These are phyloP conservation scores for Heritiera fomes DNA, from an alignment of 345 rosid species.

Conservation along the genomic window DNA sequence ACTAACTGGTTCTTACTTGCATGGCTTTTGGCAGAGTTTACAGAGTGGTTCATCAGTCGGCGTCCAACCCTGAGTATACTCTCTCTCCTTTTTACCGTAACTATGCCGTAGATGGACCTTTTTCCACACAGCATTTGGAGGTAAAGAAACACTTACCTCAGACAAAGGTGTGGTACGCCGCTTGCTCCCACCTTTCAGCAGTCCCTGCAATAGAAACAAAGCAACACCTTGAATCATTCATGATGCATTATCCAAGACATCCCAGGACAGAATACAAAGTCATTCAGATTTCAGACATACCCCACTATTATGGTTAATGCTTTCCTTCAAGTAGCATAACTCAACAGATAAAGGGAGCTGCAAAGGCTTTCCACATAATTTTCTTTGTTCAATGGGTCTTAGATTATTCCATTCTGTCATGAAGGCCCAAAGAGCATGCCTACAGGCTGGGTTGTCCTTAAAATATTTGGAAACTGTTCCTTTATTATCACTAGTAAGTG, in stretches of 20 bases:
- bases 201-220: conserved; percentile 55
- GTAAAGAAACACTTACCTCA: conserved; percentile 74
- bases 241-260: not conserved
- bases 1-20: conserved; percentile 56
- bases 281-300: conserved; percentile 40
- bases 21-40: conserved; percentile 83
- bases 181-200: conserved; percentile 86
- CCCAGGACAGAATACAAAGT: not conserved
- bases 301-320: conserved; percentile 57
- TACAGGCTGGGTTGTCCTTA: conserved; percentile 36
- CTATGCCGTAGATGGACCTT: conserved; percentile 54
- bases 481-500: conserved; percentile 29
- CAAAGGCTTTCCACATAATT: conserved; percentile 81
- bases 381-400: conserved; percentile 77
- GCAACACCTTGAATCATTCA: conserved; percentile 21
- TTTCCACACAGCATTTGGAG: conserved; percentile 76
- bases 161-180: conserved; percentile 66
- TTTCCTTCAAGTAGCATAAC: conserved; percentile 84
- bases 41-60: conserved; percentile 76
- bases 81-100: conserved; percentile 61
- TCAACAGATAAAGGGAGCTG: conserved; percentile 85
- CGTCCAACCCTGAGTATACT: conserved; percentile 85
- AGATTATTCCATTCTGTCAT: conserved; percentile 73
- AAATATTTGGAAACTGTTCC: conserved; percentile 33
- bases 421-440: conserved; percentile 57